Percentiles rank a stretch among this genome's conserved stretches.
These are phyloP conservation scores for Yarrowia sp. DNA, from an alignment of 805 yeast genomes.

Conservation along the genomic window DNA sequence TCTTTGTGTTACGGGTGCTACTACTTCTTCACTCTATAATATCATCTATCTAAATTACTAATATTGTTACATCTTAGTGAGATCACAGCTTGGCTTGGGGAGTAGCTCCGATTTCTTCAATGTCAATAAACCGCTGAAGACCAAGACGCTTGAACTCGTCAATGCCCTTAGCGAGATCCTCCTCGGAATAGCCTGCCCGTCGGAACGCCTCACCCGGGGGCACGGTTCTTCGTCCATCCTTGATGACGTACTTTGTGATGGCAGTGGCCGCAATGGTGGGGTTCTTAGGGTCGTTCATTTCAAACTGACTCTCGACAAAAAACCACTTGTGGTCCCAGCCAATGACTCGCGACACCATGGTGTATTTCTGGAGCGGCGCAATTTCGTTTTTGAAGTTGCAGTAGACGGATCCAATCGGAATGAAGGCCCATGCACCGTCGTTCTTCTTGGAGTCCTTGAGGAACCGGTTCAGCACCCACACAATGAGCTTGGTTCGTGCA, in stretches of 20 bases:
- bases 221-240: constrained; percentile 72
- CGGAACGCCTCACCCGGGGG: constrained; percentile 58
- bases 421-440: constrained; percentile 48
- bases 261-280: constrained; percentile 54
- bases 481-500: constrained; percentile 63
- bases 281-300: constrained; percentile 38
- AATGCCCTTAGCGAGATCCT: constrained; percentile 38
- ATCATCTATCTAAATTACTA: not conserved
- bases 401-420: constrained; percentile 74
- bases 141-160: constrained; percentile 30
- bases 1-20: no score
- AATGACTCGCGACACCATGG: constrained; percentile 54
- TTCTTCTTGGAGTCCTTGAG: constrained; percentile 47
- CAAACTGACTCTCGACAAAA: constrained; percentile 63
- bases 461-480: constrained; percentile 53
- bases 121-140: constrained; percentile 2
- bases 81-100: not conserved
- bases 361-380: constrained; percentile 57
- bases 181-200: constrained; percentile 54
- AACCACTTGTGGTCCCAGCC: constrained; percentile 92
- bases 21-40: not conserved
- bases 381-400: constrained; percentile 71
- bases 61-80: not conserved
- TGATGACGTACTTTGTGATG: constrained; percentile 77
- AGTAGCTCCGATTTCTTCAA: not conserved